Conservation (phyloP, 2,329 filamentous ascomycete genomes). For the Colletotrichum brevisporum region DNA sequence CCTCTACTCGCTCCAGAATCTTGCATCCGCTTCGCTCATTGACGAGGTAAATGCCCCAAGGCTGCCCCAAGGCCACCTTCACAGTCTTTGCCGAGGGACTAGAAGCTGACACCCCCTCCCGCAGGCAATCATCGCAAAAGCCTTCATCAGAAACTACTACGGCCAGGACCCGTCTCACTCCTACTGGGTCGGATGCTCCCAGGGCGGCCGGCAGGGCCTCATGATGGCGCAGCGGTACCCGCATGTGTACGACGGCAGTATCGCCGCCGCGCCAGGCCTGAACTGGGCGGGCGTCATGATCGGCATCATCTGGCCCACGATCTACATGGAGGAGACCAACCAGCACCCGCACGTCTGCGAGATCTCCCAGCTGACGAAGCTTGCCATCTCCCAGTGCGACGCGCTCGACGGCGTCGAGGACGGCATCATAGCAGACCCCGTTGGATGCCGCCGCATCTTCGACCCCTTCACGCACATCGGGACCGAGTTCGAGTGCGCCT, state of each 20-base stretch:
- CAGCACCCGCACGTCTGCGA: slow-evolving; percentile 25
- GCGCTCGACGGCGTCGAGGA: slow-evolving; percentile 22
- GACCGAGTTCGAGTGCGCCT: slow-evolving; percentile 39
- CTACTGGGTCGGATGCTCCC: slow-evolving; percentile 66
- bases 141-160: neutral
- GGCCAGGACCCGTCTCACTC: slow-evolving; percentile 41
- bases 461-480: slow-evolving; percentile 41
- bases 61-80: no score
- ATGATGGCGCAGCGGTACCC: slow-evolving; percentile 62
- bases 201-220: slow-evolving; percentile 65
- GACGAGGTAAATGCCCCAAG: neutral
- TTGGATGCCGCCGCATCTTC: slow-evolving; percentile 38
- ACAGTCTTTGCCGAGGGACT: no score
- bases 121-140: neutral
- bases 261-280: neutral
- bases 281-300: slow-evolving; percentile 40
- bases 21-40: neutral
- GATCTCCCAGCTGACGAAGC: slow-evolving; percentile 48
- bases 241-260: slow-evolving; percentile 63
- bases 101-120: no score
- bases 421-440: slow-evolving; percentile 18
- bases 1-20: neutral
- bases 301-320: slow-evolving; percentile 14
- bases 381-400: slow-evolving; percentile 16
- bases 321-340: slow-evolving; percentile 5